These are phyloP conservation scores for Fusarium sp. DNA, from an alignment of 2,329 filamentous ascomycete species.

Conservation along the genomic window DNA sequence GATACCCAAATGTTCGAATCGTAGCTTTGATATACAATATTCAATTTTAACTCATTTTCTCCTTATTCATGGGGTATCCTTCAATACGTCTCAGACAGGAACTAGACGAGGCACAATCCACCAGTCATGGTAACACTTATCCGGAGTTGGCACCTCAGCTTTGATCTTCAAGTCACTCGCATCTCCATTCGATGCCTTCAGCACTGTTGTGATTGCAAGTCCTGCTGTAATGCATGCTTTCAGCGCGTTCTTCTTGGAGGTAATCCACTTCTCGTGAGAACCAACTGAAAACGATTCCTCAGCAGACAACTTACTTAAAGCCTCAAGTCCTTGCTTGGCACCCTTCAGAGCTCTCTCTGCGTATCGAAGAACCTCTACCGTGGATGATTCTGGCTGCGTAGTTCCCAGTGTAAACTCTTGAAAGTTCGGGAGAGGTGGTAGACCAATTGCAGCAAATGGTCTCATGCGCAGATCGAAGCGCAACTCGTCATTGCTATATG, in stretches of 20 bases:
- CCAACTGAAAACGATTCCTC: slow-evolving; percentile 66
- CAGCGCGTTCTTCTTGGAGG: slow-evolving; percentile 68
- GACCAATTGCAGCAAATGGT: slow-evolving; percentile 76
- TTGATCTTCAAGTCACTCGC: slow-evolving; percentile 53
- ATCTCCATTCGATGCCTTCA: slow-evolving; percentile 62
- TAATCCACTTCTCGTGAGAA: slow-evolving; percentile 71
- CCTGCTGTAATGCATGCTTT: slow-evolving; percentile 78
- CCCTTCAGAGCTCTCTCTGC: slow-evolving; percentile 59
- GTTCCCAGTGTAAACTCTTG: slow-evolving; percentile 66
- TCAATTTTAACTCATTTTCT: slow-evolving; percentile 24
- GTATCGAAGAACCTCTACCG: slow-evolving; percentile 55
- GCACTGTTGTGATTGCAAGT: slow-evolving; percentile 70
- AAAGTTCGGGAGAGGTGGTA: slow-evolving; percentile 74
- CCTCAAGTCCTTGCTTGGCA: slow-evolving; percentile 67
- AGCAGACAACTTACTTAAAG: slow-evolving; percentile 62
- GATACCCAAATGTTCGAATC: slow-evolving; percentile 41
- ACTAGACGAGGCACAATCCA: slow-evolving; percentile 70
- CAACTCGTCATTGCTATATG: slow-evolving; percentile 74
- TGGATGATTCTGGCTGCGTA: slow-evolving; percentile 52
- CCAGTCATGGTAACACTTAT: slow-evolving; percentile 70
- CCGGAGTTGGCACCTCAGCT: slow-evolving; percentile 63
- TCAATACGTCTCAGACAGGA: slow-evolving; percentile 13
- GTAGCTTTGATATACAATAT: slow-evolving; percentile 33
- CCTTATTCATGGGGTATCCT: not conserved
- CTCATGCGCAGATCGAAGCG: slow-evolving; percentile 90